These are phyloP conservation scores for Leptographium radiaticola DNA, from an alignment of 2,329 filamentous ascomycete genomes.

Conservation along the genomic window DNA sequence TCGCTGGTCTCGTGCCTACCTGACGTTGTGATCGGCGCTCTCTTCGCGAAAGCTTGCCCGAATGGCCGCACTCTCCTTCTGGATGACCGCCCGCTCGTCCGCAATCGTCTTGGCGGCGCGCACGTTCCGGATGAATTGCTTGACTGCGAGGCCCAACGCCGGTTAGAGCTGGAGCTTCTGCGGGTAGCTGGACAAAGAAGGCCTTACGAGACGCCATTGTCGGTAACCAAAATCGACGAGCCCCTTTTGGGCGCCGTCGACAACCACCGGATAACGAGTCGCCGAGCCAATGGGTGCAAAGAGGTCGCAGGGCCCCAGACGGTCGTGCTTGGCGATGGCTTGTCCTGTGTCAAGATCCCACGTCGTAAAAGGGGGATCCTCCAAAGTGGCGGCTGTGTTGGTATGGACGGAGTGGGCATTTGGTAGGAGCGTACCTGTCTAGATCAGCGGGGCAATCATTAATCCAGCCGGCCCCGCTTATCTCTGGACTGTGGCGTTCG, in stretches of 20 bases:
- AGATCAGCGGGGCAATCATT: conserved; percentile 11
- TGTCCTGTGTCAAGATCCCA: neutral
- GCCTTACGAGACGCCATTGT: conserved; percentile 12
- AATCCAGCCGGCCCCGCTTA: conserved; percentile 10
- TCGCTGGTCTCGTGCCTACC: conserved; percentile 36
- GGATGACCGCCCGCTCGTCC: conserved; percentile 94
- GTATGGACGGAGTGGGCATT: neutral
- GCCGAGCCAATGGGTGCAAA: neutral
- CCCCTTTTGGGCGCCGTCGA: conserved; percentile 4
- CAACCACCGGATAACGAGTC: neutral
- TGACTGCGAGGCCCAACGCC: conserved; percentile 50
- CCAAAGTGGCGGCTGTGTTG: conserved; percentile 2
- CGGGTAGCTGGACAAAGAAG: neutral
- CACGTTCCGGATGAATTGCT: conserved; percentile 99
- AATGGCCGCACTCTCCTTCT: conserved; percentile 97
- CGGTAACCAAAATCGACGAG: neutral
- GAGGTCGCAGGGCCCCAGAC: neutral
- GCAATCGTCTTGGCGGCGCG: conserved; percentile 97
- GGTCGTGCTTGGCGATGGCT: neutral
- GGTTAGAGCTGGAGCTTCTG: neutral
- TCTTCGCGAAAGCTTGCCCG: conserved; percentile 96
- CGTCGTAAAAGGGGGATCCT: neutral
- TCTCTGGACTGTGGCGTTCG: neutral
- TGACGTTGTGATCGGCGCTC: conserved; percentile 78
- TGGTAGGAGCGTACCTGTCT: conserved; percentile 1